Evolutionary conservation across 1,139 yeast species (phyloP).

Genomic region (Geotrichum klebahnii): DNA sequence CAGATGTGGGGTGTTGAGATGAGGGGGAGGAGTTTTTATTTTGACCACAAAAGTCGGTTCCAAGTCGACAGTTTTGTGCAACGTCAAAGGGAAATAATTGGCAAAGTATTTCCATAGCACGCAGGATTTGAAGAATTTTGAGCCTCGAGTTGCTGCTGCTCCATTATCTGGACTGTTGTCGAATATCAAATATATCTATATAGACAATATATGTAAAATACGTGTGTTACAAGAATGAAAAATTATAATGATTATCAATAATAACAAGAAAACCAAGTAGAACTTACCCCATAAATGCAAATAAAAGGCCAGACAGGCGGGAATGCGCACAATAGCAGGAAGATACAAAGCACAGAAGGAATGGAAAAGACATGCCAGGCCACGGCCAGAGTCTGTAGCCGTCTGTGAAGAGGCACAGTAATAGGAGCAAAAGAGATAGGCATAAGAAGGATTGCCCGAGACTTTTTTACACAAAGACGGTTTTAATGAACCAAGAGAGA

Average conservation of each 20-base stretch:
- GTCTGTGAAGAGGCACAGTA: conserved; percentile 40
- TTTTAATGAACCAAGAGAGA: too few relatives aligned
- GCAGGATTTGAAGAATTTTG: conserved; percentile 55
- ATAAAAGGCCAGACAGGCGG: conserved; percentile 67
- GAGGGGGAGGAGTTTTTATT: neutral
- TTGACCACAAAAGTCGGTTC: conserved; percentile 62
- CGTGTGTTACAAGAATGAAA: too few relatives aligned
- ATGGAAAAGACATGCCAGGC: conserved; percentile 75
- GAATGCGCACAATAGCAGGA: conserved; percentile 58
- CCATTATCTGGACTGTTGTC: conserved; percentile 76
- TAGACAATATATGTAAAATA: too few relatives aligned
- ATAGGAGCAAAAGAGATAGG: conserved; percentile 29
- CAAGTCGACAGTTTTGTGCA: conserved; percentile 68
- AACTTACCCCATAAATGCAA: conserved; percentile 40
- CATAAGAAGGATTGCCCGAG: too few relatives aligned
- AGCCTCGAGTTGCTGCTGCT: conserved; percentile 53
- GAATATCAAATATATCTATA: conserved; percentile 51
- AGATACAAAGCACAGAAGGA: conserved; percentile 53
- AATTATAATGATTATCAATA: too few relatives aligned
- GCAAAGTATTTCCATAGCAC: conserved; percentile 71
- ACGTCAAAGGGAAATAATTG: conserved; percentile 70
- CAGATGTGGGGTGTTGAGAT: neutral
- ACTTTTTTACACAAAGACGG: too few relatives aligned
- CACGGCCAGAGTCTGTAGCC: conserved; percentile 68
- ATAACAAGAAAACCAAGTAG: neutral